Percentiles rank a stretch among this genome's conserved stretches.
Conservation (phyloP, 139 green algal genomes). For the Diplosphaera chodatii region DNA sequence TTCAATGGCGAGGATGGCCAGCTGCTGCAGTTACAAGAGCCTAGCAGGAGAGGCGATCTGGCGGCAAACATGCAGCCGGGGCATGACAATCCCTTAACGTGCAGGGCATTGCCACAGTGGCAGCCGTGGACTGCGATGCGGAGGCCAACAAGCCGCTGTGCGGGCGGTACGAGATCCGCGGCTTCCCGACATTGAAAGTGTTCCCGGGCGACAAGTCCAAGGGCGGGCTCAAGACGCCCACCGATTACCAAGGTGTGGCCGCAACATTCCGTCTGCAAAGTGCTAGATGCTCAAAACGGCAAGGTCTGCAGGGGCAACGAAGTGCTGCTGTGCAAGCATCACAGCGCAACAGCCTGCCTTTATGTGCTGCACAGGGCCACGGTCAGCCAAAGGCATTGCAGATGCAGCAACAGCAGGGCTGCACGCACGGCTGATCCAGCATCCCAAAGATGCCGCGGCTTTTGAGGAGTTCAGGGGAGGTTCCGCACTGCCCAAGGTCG, state of each 20-base stretch:
- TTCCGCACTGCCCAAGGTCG: conserved; percentile 16
- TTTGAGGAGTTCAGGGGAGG: conserved; percentile 7
- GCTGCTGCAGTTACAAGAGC: no score
- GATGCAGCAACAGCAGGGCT: conserved; percentile 5
- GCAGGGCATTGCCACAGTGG: conserved; percentile 23
- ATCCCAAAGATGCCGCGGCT: conserved; percentile 1
- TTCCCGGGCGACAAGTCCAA: conserved; percentile 14
- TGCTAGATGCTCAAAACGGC: no score
- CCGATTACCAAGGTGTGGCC: conserved; percentile 24
- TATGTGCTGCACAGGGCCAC: no score
- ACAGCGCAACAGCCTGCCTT: no score
- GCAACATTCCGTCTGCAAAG: background rate
- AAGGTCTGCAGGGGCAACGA: no score
- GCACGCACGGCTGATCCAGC: background rate
- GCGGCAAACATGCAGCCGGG: no score
- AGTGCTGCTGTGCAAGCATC: no score
- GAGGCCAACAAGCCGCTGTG: conserved; percentile 25
- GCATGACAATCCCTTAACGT: no score
- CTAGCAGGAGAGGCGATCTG: no score
- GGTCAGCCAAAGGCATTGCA: conserved; percentile 14
- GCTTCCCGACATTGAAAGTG: conserved; percentile 41
- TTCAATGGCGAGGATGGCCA: no score
- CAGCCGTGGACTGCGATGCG: conserved; percentile 33
- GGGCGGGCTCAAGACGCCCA: conserved; percentile 22
- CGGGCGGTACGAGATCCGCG: conserved; percentile 11